Conservation (phyloP, 768 basidiomycete genomes). For the Lentinula guzmanii region DNA sequence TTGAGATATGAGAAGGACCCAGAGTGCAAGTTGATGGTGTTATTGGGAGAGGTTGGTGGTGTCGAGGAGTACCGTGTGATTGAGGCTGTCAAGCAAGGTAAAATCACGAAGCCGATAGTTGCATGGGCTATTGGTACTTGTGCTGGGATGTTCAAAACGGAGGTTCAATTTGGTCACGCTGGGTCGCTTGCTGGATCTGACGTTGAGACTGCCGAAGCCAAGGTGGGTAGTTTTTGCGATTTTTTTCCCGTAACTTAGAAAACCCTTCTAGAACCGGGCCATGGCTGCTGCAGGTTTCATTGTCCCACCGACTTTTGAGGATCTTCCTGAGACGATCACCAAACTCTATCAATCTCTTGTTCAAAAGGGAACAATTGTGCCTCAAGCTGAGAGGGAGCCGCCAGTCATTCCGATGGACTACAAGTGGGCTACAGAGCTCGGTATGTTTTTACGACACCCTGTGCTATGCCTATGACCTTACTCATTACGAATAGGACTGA, state of each 20-base stretch:
- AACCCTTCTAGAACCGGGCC: constrained; percentile 55
- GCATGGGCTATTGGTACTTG: constrained; percentile 98
- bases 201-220: constrained; percentile 95
- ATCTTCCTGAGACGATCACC: constrained; percentile 80
- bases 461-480: neutral
- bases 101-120: constrained; percentile 97
- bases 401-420: constrained; percentile 99
- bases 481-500: constrained; percentile 78
- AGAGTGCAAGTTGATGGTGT: constrained; percentile 97
- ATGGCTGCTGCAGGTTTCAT: constrained; percentile 96
- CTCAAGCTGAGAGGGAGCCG: constrained; percentile 76
- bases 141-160: constrained; percentile 99
- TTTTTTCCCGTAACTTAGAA: neutral
- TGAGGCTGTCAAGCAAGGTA: constrained; percentile 89
- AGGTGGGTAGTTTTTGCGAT: constrained; percentile 21
- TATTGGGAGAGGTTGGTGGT: constrained; percentile 98
- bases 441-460: neutral
- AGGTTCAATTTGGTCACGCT: constrained; percentile 99
- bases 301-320: constrained; percentile 97
- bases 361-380: constrained; percentile 55
- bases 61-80: constrained; percentile 99
- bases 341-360: constrained; percentile 85
- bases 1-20: constrained; percentile 96
- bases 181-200: constrained; percentile 98
- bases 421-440: constrained; percentile 86